Conservation (phyloP, 257 asterid genomes). For the Solanum pimpinellifolium region DNA sequence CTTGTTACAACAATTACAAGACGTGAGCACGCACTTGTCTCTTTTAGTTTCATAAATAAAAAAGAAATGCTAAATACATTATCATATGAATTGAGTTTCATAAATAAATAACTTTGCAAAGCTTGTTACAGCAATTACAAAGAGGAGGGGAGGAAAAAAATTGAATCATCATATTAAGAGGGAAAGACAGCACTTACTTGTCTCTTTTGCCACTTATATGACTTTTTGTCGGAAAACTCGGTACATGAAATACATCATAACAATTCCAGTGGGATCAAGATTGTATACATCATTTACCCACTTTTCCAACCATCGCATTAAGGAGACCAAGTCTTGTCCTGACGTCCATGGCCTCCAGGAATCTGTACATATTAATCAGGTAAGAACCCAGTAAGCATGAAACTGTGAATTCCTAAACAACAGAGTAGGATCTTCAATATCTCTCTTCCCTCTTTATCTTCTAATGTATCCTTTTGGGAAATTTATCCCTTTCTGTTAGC, state of each 20-base stretch:
- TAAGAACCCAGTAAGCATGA: slow-evolving; percentile 1
- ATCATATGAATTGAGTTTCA: background rate
- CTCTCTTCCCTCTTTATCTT: background rate
- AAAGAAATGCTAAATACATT: background rate
- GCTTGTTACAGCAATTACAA: background rate
- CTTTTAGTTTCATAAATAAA: slow-evolving; percentile 19
- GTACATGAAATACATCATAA: slow-evolving; percentile 89
- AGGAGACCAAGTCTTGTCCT: slow-evolving; percentile 87
- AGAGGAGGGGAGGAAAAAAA: background rate
- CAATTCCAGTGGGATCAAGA: slow-evolving; percentile 81
- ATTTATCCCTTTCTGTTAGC: background rate
- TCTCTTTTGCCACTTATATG: slow-evolving; percentile 98
- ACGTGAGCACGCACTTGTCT: slow-evolving; percentile 63
- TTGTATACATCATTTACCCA: slow-evolving; percentile 91
- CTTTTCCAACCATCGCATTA: slow-evolving; percentile 92
- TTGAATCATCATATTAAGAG: background rate
- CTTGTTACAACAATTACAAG: background rate
- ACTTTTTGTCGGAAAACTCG: slow-evolving; percentile 84
- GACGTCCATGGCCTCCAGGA: slow-evolving; percentile 83
- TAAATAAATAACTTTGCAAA: background rate
- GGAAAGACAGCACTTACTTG: slow-evolving; percentile 52
- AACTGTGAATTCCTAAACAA: background rate
- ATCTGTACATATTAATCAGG: slow-evolving; percentile 38
- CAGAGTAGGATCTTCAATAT: background rate
- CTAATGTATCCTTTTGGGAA: background rate